Evolutionary conservation across 768 basidiomycete species (phyloP), one percentile per base, ranked within the genome.

Genomic region (Xanthoconium stramineum): DNA sequence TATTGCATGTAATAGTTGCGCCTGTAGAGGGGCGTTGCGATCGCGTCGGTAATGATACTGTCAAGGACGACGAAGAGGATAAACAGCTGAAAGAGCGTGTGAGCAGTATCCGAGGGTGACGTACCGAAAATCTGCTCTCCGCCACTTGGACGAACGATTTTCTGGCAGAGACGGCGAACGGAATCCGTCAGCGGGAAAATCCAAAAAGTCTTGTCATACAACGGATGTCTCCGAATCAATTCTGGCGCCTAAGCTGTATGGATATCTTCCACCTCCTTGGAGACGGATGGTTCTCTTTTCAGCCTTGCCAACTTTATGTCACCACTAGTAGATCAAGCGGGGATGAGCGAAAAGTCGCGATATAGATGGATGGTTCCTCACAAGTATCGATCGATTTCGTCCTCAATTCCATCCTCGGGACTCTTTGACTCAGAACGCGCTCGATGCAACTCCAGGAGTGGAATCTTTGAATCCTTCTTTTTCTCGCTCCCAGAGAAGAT

Each of bases 181-280:
- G 74, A 71, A 59, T 88, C 91, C 61, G 83, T 81, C 72, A 95
- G 92, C 3, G 88, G 82, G 67, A 98, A 88, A 19, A 95, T 60
- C 89, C 91, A 97, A 57, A 98, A 88, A 1, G 90, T 83, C 63
- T 84, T 89, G 72, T 98, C 94, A 65, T 90, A 98, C 3, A 85
- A 80, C 0, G 96, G 94, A 72, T 98, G 89, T 52, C 86, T 82
- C 3, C 82, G 83, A 59, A 97, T 95, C 69, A 95, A 95, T 62
- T 94, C 90, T 0, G 88, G 86, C 66, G 85, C 89, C 65, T 83
- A 82, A 8, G 90, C 89, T 8, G 84, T 80, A 24, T 81, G 58
- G 24, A 79, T 80, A 63, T 95, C 89, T 58, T 79, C 78, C 12
- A 78, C 65, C 42, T 84, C 82, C 57, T 86, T 83, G 12, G 75